phyloP scores from a whole-genome alignment of 108 stramenopile species.

The Skeletonema tropicum region DNA sequence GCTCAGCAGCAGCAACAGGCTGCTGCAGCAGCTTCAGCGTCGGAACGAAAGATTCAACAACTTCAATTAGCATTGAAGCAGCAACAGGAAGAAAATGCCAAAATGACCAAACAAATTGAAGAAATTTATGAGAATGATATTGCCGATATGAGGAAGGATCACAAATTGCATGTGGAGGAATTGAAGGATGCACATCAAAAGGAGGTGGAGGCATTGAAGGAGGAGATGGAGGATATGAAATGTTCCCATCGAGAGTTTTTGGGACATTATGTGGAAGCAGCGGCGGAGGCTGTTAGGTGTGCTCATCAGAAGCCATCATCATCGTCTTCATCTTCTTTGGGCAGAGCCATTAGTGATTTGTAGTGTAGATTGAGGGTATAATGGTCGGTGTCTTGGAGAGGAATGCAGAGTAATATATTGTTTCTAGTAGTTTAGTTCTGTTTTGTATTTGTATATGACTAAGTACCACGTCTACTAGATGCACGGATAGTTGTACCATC shows the following conservation, averaged over 20 bases:
- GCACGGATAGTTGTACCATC: slow-evolving; percentile 61
- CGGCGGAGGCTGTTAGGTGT: not conserved
- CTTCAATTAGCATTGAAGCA: not conserved
- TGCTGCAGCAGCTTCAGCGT: too few species aligned
- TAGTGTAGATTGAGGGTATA: too few species aligned
- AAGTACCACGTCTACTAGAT: not conserved
- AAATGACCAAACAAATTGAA: not conserved
- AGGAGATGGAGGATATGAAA: not conserved
- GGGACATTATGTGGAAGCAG: not conserved
- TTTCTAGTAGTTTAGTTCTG: not conserved
- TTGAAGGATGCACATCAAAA: not conserved
- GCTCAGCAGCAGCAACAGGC: not conserved
- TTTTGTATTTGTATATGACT: not conserved
- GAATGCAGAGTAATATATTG: not conserved
- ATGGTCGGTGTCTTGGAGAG: not conserved
- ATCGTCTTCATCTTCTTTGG: not conserved
- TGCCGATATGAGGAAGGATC: not conserved
- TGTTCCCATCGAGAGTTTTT: not conserved
- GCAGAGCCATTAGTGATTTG: not conserved
- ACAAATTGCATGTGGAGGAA: not conserved
- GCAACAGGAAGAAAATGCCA: not conserved
- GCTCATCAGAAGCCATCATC: not conserved
- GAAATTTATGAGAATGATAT: not conserved
- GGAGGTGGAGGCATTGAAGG: not conserved
- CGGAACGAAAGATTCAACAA: not conserved